Conservation (phyloP, 2,329 filamentous ascomycete genomes). For the Penicillium sp. region DNA sequence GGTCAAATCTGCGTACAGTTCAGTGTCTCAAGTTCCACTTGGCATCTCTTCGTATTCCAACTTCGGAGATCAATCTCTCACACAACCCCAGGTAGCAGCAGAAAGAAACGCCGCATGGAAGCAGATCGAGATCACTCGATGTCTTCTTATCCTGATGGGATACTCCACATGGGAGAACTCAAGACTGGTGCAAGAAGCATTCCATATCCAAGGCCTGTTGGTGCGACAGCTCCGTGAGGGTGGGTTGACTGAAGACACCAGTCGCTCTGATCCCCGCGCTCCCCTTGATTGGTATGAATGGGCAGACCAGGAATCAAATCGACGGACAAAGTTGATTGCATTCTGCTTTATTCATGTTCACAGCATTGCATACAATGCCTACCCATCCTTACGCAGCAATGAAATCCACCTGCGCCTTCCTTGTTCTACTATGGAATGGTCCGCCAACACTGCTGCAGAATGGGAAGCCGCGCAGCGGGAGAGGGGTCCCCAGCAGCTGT, state of each 20-base stretch:
- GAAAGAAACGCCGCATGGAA: constrained; percentile 20
- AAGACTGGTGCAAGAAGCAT: constrained; percentile 35
- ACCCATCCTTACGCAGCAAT: constrained; percentile 39
- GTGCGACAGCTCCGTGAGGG: constrained; percentile 34
- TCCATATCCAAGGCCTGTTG: constrained; percentile 32
- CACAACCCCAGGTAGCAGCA: constrained; percentile 13
- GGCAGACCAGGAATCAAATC: constrained; percentile 38
- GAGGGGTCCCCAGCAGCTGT: constrained; percentile 30
- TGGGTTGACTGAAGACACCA: constrained; percentile 29
- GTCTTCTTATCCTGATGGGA: constrained; percentile 34
- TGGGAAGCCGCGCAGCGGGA: constrained; percentile 36
- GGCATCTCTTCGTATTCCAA: constrained; percentile 18
- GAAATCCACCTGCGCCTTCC: constrained; percentile 41
- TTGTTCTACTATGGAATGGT: constrained; percentile 42
- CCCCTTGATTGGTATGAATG: constrained; percentile 38
- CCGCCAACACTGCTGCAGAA: constrained; percentile 31
- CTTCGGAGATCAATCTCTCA: constrained; percentile 9
- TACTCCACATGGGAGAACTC: constrained; percentile 36
- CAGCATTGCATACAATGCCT: constrained; percentile 43
- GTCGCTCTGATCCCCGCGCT: constrained; percentile 22
- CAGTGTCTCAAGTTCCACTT: constrained; percentile 17
- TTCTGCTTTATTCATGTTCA: constrained; percentile 44
- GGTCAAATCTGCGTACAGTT: constrained; percentile 14
- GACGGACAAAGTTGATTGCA: constrained; percentile 40
- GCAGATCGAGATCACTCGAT: constrained; percentile 34